A percentile compares a stretch with the other conserved stretches of the same genome.
These are phyloP conservation scores for Cynanchum wilfordii DNA, from an alignment of 257 asterid genomes.

Conservation along the genomic window DNA sequence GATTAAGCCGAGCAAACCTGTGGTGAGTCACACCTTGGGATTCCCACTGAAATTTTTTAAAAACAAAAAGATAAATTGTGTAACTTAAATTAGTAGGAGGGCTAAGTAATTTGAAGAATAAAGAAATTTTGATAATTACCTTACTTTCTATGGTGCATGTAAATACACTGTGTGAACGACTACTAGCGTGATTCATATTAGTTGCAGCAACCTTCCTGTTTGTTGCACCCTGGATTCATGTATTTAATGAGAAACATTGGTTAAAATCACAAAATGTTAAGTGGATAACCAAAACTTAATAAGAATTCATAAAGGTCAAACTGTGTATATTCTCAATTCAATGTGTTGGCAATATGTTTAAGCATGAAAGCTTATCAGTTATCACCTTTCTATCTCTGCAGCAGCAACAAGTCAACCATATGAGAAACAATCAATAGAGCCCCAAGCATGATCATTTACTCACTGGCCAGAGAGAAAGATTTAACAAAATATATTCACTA, in stretches of 20 bases:
- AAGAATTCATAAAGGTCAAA: not conserved
- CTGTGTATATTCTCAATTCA: not conserved
- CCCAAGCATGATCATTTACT: not conserved
- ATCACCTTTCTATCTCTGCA: not conserved
- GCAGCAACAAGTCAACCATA: not conserved
- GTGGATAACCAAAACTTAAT: not conserved
- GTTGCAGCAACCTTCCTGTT: slow-evolving; percentile 98
- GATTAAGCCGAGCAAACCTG: slow-evolving; percentile 88
- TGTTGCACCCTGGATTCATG: slow-evolving; percentile 67
- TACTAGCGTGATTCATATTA: slow-evolving; percentile 96
- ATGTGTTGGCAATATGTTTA: not conserved
- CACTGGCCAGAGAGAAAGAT: not conserved
- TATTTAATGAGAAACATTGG: slow-evolving; percentile 10
- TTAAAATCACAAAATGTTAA: not conserved
- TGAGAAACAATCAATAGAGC: not conserved
- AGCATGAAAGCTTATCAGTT: not conserved
- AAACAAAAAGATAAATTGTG: not conserved
- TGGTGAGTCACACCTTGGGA: slow-evolving; percentile 84
- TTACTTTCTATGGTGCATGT: slow-evolving; percentile 89
- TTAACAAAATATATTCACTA: not conserved
- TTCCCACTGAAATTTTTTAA: slow-evolving; percentile 62
- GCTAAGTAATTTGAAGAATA: slow-evolving; percentile 7
- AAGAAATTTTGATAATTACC: slow-evolving; percentile 37
- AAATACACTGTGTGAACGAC: slow-evolving; percentile 98
- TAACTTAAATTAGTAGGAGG: not conserved